phyloP scores from a whole-genome alignment of 495 filamentous ascomycete species.

The Letharia lupina region DNA sequence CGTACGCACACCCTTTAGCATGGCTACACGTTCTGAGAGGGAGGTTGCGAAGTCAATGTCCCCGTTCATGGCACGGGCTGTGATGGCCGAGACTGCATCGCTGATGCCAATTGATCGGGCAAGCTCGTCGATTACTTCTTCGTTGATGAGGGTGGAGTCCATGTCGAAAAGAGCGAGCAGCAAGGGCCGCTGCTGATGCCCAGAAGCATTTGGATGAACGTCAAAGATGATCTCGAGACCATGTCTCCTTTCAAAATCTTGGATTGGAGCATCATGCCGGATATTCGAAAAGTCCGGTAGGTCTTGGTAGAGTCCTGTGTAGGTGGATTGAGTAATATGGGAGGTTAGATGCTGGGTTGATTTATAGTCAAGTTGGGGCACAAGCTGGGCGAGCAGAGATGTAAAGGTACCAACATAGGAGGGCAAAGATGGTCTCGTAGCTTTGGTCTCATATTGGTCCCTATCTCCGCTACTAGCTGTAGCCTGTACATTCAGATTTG shows the following conservation, averaged over 20 bases:
- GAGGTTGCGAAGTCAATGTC: slow-evolving; percentile 88
- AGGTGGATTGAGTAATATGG: slow-evolving; percentile 14
- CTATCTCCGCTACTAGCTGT: not conserved
- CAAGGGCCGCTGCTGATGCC: slow-evolving; percentile 41
- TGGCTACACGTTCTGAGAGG: slow-evolving; percentile 64
- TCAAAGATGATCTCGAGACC: slow-evolving; percentile 79
- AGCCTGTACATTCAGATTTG: not conserved
- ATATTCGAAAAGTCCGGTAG: slow-evolving; percentile 43
- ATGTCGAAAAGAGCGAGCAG: slow-evolving; percentile 86
- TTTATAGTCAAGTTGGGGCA: not conserved
- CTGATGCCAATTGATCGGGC: slow-evolving; percentile 71
- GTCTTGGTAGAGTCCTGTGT: slow-evolving; percentile 24
- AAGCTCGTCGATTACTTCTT: slow-evolving; percentile 94
- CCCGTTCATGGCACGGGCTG: slow-evolving; percentile 86
- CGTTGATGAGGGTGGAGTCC: slow-evolving; percentile 92
- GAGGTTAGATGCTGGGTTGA: slow-evolving; percentile 8
- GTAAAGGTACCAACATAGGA: not conserved
- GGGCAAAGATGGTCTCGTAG: not conserved
- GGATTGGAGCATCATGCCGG: slow-evolving; percentile 59
- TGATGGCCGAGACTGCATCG: slow-evolving; percentile 67
- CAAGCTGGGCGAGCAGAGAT: slow-evolving; percentile 5
- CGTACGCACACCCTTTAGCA: slow-evolving; percentile 71
- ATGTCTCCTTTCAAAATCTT: slow-evolving; percentile 56
- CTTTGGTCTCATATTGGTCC: not conserved
- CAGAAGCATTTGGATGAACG: slow-evolving; percentile 63